Conservation (phyloP, 2,329 filamentous ascomycete species). For the Fusarium coffeatum region DNA sequence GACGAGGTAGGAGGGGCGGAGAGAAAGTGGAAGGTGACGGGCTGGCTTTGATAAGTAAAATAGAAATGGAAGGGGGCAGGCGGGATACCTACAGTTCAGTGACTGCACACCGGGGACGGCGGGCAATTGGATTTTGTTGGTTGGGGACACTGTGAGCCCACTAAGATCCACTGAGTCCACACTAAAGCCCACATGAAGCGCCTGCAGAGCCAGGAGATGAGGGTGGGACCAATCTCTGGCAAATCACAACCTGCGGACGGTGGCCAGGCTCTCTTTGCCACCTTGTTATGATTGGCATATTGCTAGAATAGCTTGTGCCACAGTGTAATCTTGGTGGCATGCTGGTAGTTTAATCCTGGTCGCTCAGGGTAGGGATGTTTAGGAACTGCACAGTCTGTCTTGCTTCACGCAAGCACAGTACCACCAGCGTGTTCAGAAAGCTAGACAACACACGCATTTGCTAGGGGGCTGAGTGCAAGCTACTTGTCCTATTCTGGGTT, state of each 20-base stretch:
- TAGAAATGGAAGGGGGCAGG: constrained; percentile 23
- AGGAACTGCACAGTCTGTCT: constrained; percentile 40
- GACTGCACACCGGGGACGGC: constrained; percentile 43
- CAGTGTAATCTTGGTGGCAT: constrained; percentile 49
- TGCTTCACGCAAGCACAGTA: constrained; percentile 32
- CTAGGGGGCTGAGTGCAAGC: constrained; percentile 33
- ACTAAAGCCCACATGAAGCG: constrained; percentile 26
- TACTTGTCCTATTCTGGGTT: constrained; percentile 35
- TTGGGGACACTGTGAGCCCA: constrained; percentile 44
- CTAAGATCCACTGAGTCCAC: constrained; percentile 19
- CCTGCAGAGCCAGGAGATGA: constrained; percentile 43
- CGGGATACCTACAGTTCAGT: constrained; percentile 19
- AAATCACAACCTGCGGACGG: constrained; percentile 46
- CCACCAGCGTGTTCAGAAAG: constrained; percentile 25
- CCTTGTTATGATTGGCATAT: constrained; percentile 49
- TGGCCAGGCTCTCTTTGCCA: constrained; percentile 48
- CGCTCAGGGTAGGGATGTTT: constrained; percentile 30
- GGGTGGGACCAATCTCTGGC: constrained; percentile 41
- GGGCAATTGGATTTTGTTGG: constrained; percentile 49
- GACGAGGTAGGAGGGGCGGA: constrained; percentile 44
- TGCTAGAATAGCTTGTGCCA: constrained; percentile 41
- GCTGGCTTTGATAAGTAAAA: constrained; percentile 45
- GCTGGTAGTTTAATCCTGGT: constrained; percentile 38
- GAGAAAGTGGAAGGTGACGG: constrained; percentile 39
- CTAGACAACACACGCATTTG: constrained; percentile 35